Evolutionary conservation across 2,329 filamentous ascomycete genomes (phyloP).

Genomic region (Xylaria sp.): DNA sequence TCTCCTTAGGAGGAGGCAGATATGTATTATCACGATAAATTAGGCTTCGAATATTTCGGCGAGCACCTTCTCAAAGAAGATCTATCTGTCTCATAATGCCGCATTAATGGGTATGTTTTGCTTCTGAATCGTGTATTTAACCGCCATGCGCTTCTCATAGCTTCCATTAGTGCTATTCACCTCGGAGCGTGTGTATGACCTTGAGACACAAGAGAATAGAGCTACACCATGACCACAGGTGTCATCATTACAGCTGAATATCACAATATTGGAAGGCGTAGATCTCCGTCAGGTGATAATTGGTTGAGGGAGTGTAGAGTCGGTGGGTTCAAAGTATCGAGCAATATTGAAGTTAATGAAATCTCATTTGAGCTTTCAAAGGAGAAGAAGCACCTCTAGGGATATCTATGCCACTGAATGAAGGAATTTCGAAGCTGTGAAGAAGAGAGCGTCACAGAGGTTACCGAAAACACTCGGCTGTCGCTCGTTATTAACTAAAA

Average conservation of each 20-base stretch:
- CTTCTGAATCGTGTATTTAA: neutral
- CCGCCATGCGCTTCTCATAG: neutral
- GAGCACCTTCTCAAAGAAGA: neutral
- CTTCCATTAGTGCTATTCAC: neutral
- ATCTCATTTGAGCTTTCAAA: neutral
- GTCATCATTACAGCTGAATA: neutral
- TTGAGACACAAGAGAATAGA: neutral
- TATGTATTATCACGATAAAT: neutral
- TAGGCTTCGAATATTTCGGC: neutral
- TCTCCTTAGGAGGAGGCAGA: neutral
- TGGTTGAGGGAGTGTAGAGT: neutral
- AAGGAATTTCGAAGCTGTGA: neutral
- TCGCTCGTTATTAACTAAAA: neutral
- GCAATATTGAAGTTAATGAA: neutral
- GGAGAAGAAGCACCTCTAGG: neutral
- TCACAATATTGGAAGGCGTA: neutral
- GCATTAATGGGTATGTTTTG: neutral
- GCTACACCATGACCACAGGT: neutral
- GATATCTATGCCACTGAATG: neutral
- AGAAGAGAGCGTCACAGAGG: neutral
- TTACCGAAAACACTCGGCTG: neutral
- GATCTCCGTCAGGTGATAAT: neutral
- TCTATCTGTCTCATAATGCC: neutral
- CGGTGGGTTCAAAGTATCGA: neutral
- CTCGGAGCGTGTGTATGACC: neutral